A percentile compares a stretch with the other conserved stretches of the same genome.
Evolutionary conservation across 2,329 filamentous ascomycete genomes (phyloP).

Genomic region (Colletotrichum costaricense): DNA sequence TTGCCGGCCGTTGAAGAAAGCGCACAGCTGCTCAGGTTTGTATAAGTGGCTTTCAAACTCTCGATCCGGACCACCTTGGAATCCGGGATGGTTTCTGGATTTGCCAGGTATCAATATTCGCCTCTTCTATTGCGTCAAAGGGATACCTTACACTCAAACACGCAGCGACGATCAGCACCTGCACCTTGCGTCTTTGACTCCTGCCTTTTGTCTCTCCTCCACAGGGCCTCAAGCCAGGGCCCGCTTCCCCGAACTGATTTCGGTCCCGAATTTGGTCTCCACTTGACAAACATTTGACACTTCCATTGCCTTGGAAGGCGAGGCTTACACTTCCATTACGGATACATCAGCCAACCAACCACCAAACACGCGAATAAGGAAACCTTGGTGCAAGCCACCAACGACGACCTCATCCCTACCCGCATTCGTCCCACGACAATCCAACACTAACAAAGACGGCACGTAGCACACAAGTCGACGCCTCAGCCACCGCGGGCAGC

Average conservation of each 20-base stretch:
- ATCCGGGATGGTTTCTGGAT: background rate
- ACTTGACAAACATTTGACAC: background rate
- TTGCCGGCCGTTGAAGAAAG: background rate
- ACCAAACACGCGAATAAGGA: background rate
- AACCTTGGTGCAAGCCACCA: background rate
- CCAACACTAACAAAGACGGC: background rate
- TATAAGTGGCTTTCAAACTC: background rate
- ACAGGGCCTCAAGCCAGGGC: background rate
- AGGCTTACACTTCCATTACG: background rate
- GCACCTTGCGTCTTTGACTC: background rate
- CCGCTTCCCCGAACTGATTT: background rate
- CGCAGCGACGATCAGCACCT: background rate
- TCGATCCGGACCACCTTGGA: background rate
- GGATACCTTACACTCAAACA: background rate
- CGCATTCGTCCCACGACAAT: background rate
- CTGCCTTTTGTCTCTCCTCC: background rate
- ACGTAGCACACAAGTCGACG: background rate
- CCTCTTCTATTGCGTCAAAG: background rate
- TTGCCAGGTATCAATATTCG: background rate
- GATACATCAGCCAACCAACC: background rate
- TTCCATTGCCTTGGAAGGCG: background rate
- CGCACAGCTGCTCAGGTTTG: background rate
- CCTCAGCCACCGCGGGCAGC: conserved; percentile 7
- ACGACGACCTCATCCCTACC: background rate
- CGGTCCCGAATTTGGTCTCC: background rate